Evolutionary conservation across 306 rosid genomes (phyloP).

Genomic region (Casuarina glauca): DNA sequence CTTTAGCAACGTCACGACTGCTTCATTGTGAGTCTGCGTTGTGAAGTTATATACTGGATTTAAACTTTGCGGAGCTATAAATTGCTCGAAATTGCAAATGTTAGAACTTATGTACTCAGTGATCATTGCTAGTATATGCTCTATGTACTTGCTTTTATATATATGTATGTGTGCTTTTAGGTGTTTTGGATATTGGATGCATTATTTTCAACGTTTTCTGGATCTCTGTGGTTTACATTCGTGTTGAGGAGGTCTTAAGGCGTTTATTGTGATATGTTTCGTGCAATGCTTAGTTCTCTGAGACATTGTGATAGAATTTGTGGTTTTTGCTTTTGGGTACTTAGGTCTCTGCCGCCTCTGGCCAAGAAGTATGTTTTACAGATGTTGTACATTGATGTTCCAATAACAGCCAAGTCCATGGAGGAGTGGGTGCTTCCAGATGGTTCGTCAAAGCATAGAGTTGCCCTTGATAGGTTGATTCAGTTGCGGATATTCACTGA

Average conservation of each 20-base stretch:
- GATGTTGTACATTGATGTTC: slow-evolving; percentile 60
- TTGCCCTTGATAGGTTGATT: slow-evolving; percentile 83
- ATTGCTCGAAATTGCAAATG: neutral
- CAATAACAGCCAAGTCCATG: slow-evolving; percentile 68
- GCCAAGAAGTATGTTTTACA: slow-evolving; percentile 88
- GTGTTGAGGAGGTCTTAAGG: neutral
- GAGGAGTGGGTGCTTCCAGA: slow-evolving; percentile 93
- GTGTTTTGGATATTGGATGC: no score
- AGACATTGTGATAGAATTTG: slow-evolving; percentile 9
- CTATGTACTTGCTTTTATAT: no score
- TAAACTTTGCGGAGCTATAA: neutral
- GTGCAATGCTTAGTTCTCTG: neutral
- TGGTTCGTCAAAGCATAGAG: slow-evolving; percentile 81
- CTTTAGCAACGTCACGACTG: neutral
- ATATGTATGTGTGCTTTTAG: no score
- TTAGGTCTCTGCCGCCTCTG: slow-evolving; percentile 90
- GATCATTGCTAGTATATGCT: no score
- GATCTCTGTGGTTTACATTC: neutral
- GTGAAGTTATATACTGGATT: neutral
- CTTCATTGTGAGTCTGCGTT: neutral
- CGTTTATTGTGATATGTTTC: neutral
- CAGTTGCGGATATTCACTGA: slow-evolving; percentile 74
- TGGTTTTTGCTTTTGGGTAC: slow-evolving; percentile 23
- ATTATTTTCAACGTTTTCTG: neutral
- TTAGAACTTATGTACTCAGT: neutral